Percentiles rank a stretch among this genome's conserved stretches.
phyloP scores from a whole-genome alignment of 2,329 filamentous ascomycete genomes.

The Cladosporium phlei region DNA sequence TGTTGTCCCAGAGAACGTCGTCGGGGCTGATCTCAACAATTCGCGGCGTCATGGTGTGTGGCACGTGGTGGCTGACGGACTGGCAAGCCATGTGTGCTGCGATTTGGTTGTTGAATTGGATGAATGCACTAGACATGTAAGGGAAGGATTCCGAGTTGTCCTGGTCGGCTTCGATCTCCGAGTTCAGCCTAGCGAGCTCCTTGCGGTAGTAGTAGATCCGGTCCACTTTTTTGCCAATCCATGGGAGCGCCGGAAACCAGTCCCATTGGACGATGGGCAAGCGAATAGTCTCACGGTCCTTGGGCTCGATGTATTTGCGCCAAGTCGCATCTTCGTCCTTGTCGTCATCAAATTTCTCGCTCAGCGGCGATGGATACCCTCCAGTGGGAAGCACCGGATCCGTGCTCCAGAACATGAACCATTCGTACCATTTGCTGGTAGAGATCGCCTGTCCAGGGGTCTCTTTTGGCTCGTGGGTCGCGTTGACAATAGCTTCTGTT shows the following conservation, averaged over 20 bases:
- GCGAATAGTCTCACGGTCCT: slow-evolving; percentile 79
- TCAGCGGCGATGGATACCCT: slow-evolving; percentile 58
- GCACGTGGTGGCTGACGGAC: slow-evolving; percentile 81
- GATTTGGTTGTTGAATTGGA: slow-evolving; percentile 97
- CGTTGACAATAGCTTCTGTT: not conserved
- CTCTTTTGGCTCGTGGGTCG: slow-evolving; percentile 1
- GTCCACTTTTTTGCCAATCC: slow-evolving; percentile 86
- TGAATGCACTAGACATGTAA: slow-evolving; percentile 92
- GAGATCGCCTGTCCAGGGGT: slow-evolving; percentile 10
- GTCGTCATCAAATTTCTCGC: slow-evolving; percentile 5
- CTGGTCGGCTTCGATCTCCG: slow-evolving; percentile 90
- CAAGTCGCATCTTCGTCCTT: slow-evolving; percentile 64
- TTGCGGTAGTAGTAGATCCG: slow-evolving; percentile 87
- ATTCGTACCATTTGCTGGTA: slow-evolving; percentile 28
- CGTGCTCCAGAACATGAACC: slow-evolving; percentile 29
- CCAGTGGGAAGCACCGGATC: slow-evolving; percentile 21
- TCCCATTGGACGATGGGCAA: slow-evolving; percentile 57
- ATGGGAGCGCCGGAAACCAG: slow-evolving; percentile 74
- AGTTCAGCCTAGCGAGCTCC: slow-evolving; percentile 79
- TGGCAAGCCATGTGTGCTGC: slow-evolving; percentile 98
- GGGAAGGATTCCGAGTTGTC: slow-evolving; percentile 79
- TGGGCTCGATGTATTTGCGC: slow-evolving; percentile 75
- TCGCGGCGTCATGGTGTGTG: slow-evolving; percentile 87
- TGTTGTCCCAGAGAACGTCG: slow-evolving; percentile 95
- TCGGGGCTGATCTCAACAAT: slow-evolving; percentile 89